These are phyloP conservation scores for Colletotrichum godetiae DNA, from an alignment of 2,329 filamentous ascomycete species.

Conservation along the genomic window DNA sequence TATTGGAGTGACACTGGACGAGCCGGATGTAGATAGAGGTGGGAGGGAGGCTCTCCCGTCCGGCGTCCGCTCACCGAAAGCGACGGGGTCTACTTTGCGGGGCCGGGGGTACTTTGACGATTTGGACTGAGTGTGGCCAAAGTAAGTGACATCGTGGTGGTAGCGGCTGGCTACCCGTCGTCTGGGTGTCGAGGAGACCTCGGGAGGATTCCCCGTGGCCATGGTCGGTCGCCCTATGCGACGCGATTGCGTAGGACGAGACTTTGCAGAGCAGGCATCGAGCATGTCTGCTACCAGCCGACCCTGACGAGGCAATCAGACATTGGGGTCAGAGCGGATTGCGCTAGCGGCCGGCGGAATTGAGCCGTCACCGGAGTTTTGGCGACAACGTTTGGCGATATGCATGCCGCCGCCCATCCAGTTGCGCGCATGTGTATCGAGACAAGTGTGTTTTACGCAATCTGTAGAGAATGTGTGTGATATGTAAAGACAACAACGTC, in stretches of 20 bases:
- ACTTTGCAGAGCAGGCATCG: neutral
- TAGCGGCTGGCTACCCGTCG: slow-evolving; percentile 8
- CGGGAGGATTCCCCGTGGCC: slow-evolving; percentile 18
- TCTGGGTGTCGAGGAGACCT: slow-evolving; percentile 7
- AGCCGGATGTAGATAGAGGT: neutral
- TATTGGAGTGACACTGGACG: slow-evolving; percentile 9
- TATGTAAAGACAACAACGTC: neutral
- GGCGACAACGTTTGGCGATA: slow-evolving; percentile 3
- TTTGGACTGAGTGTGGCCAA: neutral
- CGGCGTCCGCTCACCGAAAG: slow-evolving; percentile 16
- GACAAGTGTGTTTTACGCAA: neutral
- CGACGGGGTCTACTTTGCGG: neutral
- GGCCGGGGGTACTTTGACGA: neutral
- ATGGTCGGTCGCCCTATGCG: neutral
- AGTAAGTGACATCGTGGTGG: neutral
- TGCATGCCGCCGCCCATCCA: slow-evolving; percentile 9
- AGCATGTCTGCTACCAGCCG: neutral
- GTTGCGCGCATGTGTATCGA: neutral
- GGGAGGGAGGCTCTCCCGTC: slow-evolving; percentile 14
- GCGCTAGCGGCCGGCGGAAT: neutral
- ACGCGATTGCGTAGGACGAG: neutral
- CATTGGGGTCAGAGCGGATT: neutral
- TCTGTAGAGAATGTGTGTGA: neutral
- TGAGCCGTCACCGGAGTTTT: slow-evolving; percentile 21
- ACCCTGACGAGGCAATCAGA: slow-evolving; percentile 4